Evolutionary conservation across 495 filamentous ascomycete genomes (phyloP).

Genomic region (Penicillium lividum): DNA sequence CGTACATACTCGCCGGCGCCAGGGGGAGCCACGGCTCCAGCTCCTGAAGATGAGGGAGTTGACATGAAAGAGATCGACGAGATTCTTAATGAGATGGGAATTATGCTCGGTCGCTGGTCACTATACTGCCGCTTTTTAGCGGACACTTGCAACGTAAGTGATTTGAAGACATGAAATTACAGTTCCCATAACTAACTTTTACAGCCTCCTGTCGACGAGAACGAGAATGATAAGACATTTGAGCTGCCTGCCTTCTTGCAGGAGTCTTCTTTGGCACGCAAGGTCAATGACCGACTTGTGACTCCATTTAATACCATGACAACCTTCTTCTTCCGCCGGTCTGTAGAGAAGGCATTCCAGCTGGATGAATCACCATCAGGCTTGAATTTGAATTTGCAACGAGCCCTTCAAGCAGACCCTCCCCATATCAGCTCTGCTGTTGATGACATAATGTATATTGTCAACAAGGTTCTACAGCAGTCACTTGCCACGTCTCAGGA

Average conservation of each 20-base stretch:
- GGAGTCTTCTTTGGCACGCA: conserved; percentile 72
- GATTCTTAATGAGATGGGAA: conserved; percentile 77
- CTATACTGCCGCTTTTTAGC: conserved; percentile 88
- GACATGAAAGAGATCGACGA: conserved; percentile 94
- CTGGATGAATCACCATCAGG: conserved; percentile 90
- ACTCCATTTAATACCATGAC: conserved; percentile 84
- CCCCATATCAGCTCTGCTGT: conserved; percentile 95
- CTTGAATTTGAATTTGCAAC: conserved; percentile 70
- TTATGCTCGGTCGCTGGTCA: conserved; percentile 94
- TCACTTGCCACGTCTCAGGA: conserved; percentile 82
- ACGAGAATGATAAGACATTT: conserved; percentile 32
- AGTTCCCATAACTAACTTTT: conserved; percentile 8
- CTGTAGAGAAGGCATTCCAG: conserved; percentile 96
- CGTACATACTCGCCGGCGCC: conserved; percentile 65
- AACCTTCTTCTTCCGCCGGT: conserved; percentile 93
- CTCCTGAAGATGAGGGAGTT: conserved; percentile 81
- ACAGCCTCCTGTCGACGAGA: conserved; percentile 23
- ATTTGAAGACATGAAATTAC: conserved; percentile 23
- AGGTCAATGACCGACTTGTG: conserved; percentile 70
- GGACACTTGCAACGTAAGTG: conserved; percentile 73
- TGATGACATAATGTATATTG: conserved; percentile 99
- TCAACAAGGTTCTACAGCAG: conserved; percentile 84
- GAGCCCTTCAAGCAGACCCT: conserved; percentile 65
- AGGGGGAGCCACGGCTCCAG: conserved; percentile 49
- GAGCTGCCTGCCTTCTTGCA: conserved; percentile 66